Conservation (phyloP, 129 eudicot species). For the Flaveria brownii region DNA sequence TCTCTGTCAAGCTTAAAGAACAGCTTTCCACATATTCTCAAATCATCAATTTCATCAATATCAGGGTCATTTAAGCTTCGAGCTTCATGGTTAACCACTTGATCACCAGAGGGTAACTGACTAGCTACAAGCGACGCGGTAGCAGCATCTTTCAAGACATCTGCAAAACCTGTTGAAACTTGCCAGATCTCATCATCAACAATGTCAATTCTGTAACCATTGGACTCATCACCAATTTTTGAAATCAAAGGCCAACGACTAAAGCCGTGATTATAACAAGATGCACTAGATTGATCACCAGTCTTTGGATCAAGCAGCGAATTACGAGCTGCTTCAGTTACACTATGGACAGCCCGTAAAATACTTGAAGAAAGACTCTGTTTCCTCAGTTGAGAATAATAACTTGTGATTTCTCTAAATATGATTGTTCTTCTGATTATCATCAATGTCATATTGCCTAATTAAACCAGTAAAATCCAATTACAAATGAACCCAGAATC, state of each 20-base stretch:
- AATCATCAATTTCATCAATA: slow-evolving; percentile 74
- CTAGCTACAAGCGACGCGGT: neutral
- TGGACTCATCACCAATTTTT: slow-evolving; percentile 23
- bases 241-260: slow-evolving; percentile 44
- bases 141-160: slow-evolving; percentile 40
- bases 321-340: slow-evolving; percentile 21
- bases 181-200: slow-evolving; percentile 74
- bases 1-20: slow-evolving; percentile 76
- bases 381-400: slow-evolving; percentile 8
- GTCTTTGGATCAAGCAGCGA: neutral
- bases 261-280: slow-evolving; percentile 24
- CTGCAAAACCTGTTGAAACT: slow-evolving; percentile 65
- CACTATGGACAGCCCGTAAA: slow-evolving; percentile 23
- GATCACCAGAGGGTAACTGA: slow-evolving; percentile 15
- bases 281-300: neutral
- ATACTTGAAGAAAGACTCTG: slow-evolving; percentile 25
- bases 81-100: slow-evolving; percentile 16
- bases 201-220: slow-evolving; percentile 56
- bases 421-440: slow-evolving; percentile 32
- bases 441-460: slow-evolving; percentile 31
- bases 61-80: slow-evolving; percentile 36
- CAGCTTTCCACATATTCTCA: slow-evolving; percentile 74
- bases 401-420: slow-evolving; percentile 20
- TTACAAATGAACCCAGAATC: neutral
- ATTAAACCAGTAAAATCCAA: slow-evolving; percentile 1